Evolutionary conservation across 371 early-diverging fungal genomes (phyloP), one percentile per base, ranked within the genome.

Genomic region (Rhizopus arrhizus): DNA sequence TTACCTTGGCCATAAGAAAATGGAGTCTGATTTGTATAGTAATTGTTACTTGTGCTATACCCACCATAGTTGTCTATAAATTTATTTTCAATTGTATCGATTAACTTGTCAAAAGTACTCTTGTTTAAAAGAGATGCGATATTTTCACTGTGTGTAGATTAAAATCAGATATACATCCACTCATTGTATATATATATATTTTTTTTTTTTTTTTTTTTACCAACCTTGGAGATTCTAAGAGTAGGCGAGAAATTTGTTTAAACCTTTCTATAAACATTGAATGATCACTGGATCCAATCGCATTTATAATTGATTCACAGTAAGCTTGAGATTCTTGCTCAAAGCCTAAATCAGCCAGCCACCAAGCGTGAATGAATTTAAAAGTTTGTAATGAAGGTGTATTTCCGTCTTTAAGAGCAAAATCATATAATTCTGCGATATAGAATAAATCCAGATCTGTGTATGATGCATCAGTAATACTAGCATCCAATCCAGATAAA

Each of bases 361-460:
- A 85, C 88, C 88, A 89, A 15, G 95, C 94, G 61, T 90, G 85
- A 12, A 78, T 57, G 2, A 97, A 73, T 64, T 95, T 95, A 80
- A 90, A 94, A 0, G 88, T 86, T 66, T 94, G 95, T 47, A 95
- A 64, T n/a, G 84, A 59, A 6, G 71, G 74, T 38, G 73, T 58
- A 13, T 67, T 45, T 13, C 82, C 79, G 13, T 73, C 77, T 31
- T 80, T 75, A 31, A 82, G 72, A 8, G 86, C 85, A 73, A 86
- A 88, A 68, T 95, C 95, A 66, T 84, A 92, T n/a, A 95, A 70
- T 67, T 95, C 95, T 0, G 89, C 91, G 49, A 89, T 64, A 50
- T 80, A 83, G n/a, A 92, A 66, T 0, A 88, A 80, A 31, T 82
- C 80, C 16, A 82, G 52, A 53, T 68, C 51, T 73, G 51, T 86